Evolutionary conservation across 2,329 filamentous ascomycete species (phyloP), one percentile per base, ranked within the genome.

Genomic region (Ophiostoma tasmaniense): DNA sequence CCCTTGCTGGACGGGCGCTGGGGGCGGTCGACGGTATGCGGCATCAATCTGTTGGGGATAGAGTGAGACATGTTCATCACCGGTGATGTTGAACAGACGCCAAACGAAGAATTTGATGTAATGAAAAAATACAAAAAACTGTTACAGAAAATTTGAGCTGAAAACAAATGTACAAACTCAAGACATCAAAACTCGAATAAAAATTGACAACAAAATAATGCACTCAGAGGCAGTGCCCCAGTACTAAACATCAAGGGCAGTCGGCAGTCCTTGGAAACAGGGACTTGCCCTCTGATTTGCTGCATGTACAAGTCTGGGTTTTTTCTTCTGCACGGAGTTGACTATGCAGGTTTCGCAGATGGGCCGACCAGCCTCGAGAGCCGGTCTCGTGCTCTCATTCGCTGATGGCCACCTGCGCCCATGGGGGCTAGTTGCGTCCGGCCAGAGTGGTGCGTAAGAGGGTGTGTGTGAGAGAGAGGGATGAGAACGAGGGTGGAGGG

Each of bases 331-430:
- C 33, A n/a, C 50, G 33, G 25, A 68, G 42, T 45, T 45, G 67
- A 42, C 66, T 25, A 69, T 70, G 70, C 70, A 71, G 70, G 67
- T 66, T 67, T 66, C 37, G 66, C 65, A 66, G 35, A 62, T 68
- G 70, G 55, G 64, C 68, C 66, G 52, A 69, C 62, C 62, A 71
- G 68, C 70, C 68, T 71, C 68, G 68, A 71, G 45, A 67, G 64
- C 33, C 62, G 25, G 66, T 25, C 42, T 33, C 17, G 70, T 64
- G 45, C 64, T 69, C 68, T 69, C 62, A 71, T 71, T 71, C 62
- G 70, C 61, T 14, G 62, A 64, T 45, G 67, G 20, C 66, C 62
- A 59, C 37, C 62, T 69, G 70, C 70, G 42, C 61, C 45, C 70
- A 69, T 50, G 67, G n/a, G n/a, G n/a, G 61, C 70, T 71, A 69